These are phyloP conservation scores for Wallemia hederae DNA, from an alignment of 1,284 basidiomycete genomes.

Conservation along the genomic window DNA sequence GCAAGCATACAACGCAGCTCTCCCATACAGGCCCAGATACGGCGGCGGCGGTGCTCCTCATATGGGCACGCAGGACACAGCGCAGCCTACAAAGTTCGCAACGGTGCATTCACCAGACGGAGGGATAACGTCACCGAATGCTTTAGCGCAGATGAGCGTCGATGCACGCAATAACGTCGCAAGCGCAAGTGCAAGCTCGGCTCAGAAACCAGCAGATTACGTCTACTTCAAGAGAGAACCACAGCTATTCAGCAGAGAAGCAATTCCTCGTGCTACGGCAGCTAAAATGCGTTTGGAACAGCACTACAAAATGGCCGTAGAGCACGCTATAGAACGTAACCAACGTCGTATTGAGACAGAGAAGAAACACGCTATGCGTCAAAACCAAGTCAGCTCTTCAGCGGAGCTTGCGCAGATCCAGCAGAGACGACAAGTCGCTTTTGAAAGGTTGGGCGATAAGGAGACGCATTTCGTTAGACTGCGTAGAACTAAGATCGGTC, in stretches of 20 bases:
- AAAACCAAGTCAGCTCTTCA: slow-evolving; percentile 8
- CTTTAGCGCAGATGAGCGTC: not conserved
- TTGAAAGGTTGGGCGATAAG: slow-evolving; percentile 62
- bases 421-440: slow-evolving; percentile 37
- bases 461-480: slow-evolving; percentile 77
- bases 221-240: slow-evolving; percentile 86
- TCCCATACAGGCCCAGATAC: not conserved
- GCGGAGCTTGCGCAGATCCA: slow-evolving; percentile 48
- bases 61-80: not conserved
- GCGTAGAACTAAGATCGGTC: slow-evolving; percentile 66
- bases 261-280: slow-evolving; percentile 68
- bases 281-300: slow-evolving; percentile 94
- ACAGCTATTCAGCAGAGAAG: slow-evolving; percentile 52
- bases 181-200: not conserved
- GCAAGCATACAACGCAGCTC: not conserved
- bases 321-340: slow-evolving; percentile 67
- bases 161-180: not conserved
- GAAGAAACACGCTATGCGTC: slow-evolving; percentile 23
- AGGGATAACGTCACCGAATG: not conserved
- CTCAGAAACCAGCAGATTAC: slow-evolving; percentile 27
- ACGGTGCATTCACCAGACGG: not conserved
- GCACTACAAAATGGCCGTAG: slow-evolving; percentile 85
- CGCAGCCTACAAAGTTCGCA: not conserved
- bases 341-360: slow-evolving; percentile 71
- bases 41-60: not conserved